A percentile compares a stretch with the other conserved stretches of the same genome.
Conservation (phyloP, 108 stramenopile species). For the Thalassiosira profunda region DNA sequence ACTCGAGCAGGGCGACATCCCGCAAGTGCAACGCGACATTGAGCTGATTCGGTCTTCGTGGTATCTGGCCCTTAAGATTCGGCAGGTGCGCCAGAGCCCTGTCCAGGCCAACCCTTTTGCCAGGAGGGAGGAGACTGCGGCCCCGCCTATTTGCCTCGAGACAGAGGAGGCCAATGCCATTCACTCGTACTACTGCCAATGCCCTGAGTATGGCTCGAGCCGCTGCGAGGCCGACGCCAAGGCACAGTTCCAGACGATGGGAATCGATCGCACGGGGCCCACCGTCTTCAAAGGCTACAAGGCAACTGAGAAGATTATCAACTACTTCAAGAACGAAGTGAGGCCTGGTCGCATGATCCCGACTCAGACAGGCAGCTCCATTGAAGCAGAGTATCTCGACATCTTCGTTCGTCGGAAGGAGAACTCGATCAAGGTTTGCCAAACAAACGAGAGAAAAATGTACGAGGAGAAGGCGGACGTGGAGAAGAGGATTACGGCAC, state of each 20-base stretch:
- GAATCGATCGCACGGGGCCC: no score
- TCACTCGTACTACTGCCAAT: constrained; percentile 18
- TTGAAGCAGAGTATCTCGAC: constrained; percentile 7
- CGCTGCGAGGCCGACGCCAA: background rate
- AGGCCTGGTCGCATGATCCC: constrained; percentile 1
- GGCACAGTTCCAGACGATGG: constrained; percentile 1
- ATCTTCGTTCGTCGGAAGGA: background rate
- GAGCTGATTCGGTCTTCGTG: background rate
- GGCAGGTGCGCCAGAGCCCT: constrained; percentile 5
- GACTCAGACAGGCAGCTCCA: background rate
- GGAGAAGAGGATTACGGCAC: constrained; percentile 18
- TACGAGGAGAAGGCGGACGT: constrained; percentile 7
- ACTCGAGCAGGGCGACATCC: constrained; percentile 4
- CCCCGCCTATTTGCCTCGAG: background rate
- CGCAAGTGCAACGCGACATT: constrained; percentile 7
- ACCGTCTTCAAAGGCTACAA: no score
- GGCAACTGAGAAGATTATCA: constrained; percentile 5
- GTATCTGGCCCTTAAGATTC: constrained; percentile 31
- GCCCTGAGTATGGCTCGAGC: background rate
- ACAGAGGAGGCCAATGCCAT: constrained; percentile 21
- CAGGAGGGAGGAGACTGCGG: background rate
- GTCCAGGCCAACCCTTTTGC: constrained; percentile 26
- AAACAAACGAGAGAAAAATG: constrained; percentile 4
- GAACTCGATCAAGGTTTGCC: background rate
- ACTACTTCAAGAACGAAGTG: constrained; percentile 21